Evolutionary conservation across 768 basidiomycete species (phyloP).

Genomic region (Xanthoconium stramineum): DNA sequence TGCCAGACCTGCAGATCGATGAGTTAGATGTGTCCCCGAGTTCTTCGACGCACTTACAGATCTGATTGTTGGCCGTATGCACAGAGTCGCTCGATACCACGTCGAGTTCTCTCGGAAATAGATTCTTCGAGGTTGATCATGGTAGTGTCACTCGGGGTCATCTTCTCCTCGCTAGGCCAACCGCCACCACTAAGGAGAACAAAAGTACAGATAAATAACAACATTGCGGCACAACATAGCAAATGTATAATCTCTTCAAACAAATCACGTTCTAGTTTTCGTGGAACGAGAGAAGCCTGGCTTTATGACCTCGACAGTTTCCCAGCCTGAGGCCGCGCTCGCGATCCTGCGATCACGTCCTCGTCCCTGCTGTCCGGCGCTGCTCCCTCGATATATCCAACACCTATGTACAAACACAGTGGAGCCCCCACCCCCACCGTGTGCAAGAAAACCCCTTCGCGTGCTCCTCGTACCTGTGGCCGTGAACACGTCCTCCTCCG

Average conservation of each 20-base stretch:
- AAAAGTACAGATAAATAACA: slow-evolving; percentile 28
- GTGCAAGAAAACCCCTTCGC: slow-evolving; percentile 61
- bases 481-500: slow-evolving; percentile 48
- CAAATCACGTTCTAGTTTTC: slow-evolving; percentile 5
- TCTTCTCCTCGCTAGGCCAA: not conserved
- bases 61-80: slow-evolving; percentile 37
- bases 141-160: not conserved
- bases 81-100: slow-evolving; percentile 41
- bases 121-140: slow-evolving; percentile 8
- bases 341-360: not conserved
- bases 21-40: not conserved
- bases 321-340: not conserved
- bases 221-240: not conserved
- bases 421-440: slow-evolving; percentile 68
- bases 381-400: slow-evolving; percentile 61
- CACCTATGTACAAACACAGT: slow-evolving; percentile 74
- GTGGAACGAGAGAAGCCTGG: slow-evolving; percentile 26
- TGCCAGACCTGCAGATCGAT: slow-evolving; percentile 28
- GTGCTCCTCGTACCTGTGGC: slow-evolving; percentile 56
- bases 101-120: slow-evolving; percentile 18
- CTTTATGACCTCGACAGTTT: slow-evolving; percentile 7
- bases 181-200: slow-evolving; percentile 7
- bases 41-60: slow-evolving; percentile 45
- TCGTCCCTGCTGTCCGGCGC: slow-evolving; percentile 28
- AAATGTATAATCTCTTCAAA: not conserved